phyloP scores from a whole-genome alignment of 2,329 filamentous ascomycete species.

The Albophoma yamanashiensis region DNA sequence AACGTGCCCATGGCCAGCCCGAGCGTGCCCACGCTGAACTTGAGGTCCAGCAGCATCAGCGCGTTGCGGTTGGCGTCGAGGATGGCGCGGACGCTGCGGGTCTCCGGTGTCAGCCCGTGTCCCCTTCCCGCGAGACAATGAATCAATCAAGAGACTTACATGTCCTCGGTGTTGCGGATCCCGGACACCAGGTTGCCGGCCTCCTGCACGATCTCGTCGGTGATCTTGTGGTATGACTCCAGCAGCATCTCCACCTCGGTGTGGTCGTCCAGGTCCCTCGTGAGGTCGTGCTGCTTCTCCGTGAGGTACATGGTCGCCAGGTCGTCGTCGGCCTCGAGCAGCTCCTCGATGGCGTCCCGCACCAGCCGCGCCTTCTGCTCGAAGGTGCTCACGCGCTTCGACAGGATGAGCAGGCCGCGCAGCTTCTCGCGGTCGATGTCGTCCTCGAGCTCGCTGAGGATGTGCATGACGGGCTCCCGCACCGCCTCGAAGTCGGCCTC shows the following conservation, averaged over 20 bases:
- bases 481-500: conserved; percentile 94
- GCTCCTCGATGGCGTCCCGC: conserved; percentile 85
- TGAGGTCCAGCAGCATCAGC: conserved; percentile 93
- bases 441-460: conserved; percentile 84
- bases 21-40: conserved; percentile 90
- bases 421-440: conserved; percentile 95
- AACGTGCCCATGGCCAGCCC: conserved; percentile 94
- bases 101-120: conserved; percentile 12
- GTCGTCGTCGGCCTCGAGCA: conserved; percentile 94
- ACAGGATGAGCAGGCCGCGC: conserved; percentile 80
- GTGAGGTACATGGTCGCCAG: conserved; percentile 90
- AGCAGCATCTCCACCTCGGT: conserved; percentile 95
- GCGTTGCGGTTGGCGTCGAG: conserved; percentile 96
- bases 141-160: no score
- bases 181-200: conserved; percentile 86
- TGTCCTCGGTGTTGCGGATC: conserved; percentile 96
- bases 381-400: conserved; percentile 91
- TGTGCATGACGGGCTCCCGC: conserved; percentile 79
- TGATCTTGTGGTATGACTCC: conserved; percentile 95
- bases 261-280: conserved; percentile 73
- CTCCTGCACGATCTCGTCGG: conserved; percentile 95
- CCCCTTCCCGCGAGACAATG: no score
- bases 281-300: conserved; percentile 67
- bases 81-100: conserved; percentile 78
- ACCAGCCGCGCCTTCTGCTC: conserved; percentile 95